Conservation (phyloP, 1,139 yeast species). For the Hemisphaericaspora xylofermentans region DNA sequence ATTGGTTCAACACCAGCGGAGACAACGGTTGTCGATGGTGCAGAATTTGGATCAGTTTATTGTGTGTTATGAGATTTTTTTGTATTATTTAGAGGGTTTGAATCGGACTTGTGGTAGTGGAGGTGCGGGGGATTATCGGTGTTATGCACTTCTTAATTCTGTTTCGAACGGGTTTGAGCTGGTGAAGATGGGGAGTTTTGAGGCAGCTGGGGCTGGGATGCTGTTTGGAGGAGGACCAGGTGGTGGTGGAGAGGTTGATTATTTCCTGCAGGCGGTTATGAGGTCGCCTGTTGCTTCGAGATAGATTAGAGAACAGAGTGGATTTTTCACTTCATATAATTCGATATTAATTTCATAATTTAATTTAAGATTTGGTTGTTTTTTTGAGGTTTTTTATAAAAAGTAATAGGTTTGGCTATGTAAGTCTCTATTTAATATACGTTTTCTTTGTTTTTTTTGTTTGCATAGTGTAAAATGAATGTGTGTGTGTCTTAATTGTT, state of each 20-base stretch:
- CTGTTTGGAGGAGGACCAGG: background rate
- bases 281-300: background rate
- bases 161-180: background rate
- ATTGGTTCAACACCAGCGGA: slow-evolving; percentile 41
- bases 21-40: slow-evolving; percentile 47
- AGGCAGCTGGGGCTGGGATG: too few species aligned
- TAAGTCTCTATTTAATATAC: background rate
- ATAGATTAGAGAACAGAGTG: background rate
- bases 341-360: background rate
- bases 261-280: background rate
- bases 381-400: background rate
- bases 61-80: slow-evolving; percentile 41
- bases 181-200: background rate
- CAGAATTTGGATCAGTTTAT: slow-evolving; percentile 47
- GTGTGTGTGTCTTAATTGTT: too few species aligned
- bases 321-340: too few species aligned
- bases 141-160: background rate
- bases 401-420: background rate
- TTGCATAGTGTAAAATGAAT: too few species aligned
- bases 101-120: background rate
- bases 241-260: background rate
- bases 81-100: slow-evolving; percentile 23
- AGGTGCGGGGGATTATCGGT: background rate
- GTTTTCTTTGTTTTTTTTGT: background rate
- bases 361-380: background rate